Base-by-base conservation (phyloP, 345 rosid species). In the Gossypium ekmanianum region DNA sequence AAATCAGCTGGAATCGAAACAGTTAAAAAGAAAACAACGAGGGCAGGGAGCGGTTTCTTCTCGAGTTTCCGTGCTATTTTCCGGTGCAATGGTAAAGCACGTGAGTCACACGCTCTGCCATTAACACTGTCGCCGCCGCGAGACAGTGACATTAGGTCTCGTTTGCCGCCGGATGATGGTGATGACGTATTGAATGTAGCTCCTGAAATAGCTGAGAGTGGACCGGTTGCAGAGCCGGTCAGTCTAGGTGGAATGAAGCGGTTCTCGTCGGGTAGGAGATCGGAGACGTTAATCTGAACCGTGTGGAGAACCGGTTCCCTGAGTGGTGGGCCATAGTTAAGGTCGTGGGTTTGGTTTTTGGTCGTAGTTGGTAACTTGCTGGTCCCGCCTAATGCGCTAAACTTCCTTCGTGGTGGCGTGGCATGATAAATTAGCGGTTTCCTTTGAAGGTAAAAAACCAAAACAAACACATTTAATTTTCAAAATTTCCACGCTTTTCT, bases 181-280 rank as follows among this genome's bases (percentile, higher is more conserved):
- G 87, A 61, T 64, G 78, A 76, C 48, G 68, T 77, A 17, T 17
- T 74, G 2, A 69, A 14, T 51, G 6, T 9, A 44, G 74, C 66
- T 9, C 51, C 77, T 78, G 29, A 74, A 79, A 43, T 68, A 80
- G 22, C 75, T 80, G 73, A 80, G 81, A 73, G 74, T 64, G 65
- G 82, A 89, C 79, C 73, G 57, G 69, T 57, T n/a, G 74, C 47
- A 0, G 89, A 84, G 65, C 76, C 85, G 83, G 79, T 76, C 2
- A 82, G 88, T 73, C 65, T 89, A 58, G 96, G 85, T 34, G 87
- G 81, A 44, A 83, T 87, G 91, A 78, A 52, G 77, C 87, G 89
- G 84, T 87, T 89, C 68, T 76, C 83, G 54, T 91, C 93, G 2
- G 92, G 96, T 14, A 84, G 93, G 83, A 85, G 81, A 81, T 79